Evolutionary conservation across 257 asterid species (phyloP).

Genomic region (Paraleonurus japonicus): DNA sequence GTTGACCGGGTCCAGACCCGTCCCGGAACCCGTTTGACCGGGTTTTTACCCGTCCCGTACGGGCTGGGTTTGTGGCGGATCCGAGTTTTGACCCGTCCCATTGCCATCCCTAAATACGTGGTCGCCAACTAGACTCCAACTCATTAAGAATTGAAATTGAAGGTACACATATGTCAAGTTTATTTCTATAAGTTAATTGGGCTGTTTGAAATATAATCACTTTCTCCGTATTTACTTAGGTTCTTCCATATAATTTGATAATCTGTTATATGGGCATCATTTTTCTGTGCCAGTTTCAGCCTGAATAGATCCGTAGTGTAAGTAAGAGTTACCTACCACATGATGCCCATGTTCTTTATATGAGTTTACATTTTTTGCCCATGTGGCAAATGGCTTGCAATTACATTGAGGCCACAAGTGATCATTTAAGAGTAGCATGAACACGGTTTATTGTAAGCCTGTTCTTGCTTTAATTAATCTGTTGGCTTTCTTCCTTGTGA

Average conservation of each 20-base stretch:
- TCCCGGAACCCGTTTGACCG: too few relatives aligned
- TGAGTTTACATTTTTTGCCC: neutral
- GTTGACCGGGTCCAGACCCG: too few relatives aligned
- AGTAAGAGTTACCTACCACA: neutral
- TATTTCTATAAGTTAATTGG: neutral
- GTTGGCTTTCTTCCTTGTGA: constrained; percentile 8
- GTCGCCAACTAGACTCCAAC: too few relatives aligned
- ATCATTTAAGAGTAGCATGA: neutral
- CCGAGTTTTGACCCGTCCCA: too few relatives aligned
- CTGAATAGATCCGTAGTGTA: neutral
- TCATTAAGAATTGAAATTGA: too few relatives aligned
- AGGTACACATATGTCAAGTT: constrained; percentile 47
- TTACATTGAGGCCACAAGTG: neutral
- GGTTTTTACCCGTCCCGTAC: too few relatives aligned
- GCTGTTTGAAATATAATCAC: neutral
- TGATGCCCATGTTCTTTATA: neutral
- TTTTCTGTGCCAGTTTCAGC: neutral
- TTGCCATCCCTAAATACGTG: too few relatives aligned
- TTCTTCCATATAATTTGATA: neutral
- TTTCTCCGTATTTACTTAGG: neutral
- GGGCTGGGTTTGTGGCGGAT: too few relatives aligned
- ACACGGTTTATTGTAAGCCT: neutral
- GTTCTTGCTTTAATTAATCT: neutral
- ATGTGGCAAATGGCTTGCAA: neutral
- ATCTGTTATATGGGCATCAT: neutral